Percentiles rank a stretch among this genome's conserved stretches.
Conservation (phyloP, 2,329 filamentous ascomycete genomes). For the Thelonectria discophora region DNA sequence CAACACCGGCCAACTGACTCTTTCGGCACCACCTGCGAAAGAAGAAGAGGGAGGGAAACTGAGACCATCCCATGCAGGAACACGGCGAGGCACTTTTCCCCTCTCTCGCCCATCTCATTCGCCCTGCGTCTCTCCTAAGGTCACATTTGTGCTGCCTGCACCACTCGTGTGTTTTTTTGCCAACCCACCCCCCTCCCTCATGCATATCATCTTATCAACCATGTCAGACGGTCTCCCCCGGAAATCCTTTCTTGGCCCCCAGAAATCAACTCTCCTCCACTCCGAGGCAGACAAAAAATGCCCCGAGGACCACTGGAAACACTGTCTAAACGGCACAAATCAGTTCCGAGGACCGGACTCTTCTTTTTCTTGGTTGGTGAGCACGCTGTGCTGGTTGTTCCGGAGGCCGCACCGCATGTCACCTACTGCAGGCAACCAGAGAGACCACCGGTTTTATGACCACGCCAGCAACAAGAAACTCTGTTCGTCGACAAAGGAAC, state of each 20-base stretch:
- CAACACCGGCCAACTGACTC: neutral
- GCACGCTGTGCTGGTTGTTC: neutral
- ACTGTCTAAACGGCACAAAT: slow-evolving; percentile 14
- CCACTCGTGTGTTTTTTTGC: too few relatives aligned
- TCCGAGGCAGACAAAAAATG: neutral
- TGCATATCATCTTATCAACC: slow-evolving; percentile 14
- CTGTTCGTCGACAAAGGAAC: slow-evolving; percentile 37
- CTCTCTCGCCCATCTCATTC: slow-evolving; percentile 6
- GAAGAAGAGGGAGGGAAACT: too few relatives aligned
- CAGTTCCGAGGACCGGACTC: neutral
- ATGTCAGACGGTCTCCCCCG: slow-evolving; percentile 24
- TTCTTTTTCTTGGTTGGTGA: neutral
- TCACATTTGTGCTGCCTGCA: neutral
- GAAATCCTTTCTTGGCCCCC: slow-evolving; percentile 1
- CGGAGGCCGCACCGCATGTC: slow-evolving; percentile 5
- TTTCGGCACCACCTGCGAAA: neutral
- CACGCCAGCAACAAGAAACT: neutral
- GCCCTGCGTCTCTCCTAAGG: neutral
- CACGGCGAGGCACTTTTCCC: neutral
- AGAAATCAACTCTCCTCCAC: neutral
- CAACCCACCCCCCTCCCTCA: neutral
- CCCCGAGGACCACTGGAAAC: too few relatives aligned
- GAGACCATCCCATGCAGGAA: slow-evolving; percentile 16
- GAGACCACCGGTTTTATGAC: neutral
- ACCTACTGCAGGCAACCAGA: slow-evolving; percentile 1